Percentiles rank a stretch among this genome's conserved stretches.
These are phyloP conservation scores for Rhizoclosmatium globosum DNA, from an alignment of 192 early-diverging fungal species.

Conservation along the genomic window DNA sequence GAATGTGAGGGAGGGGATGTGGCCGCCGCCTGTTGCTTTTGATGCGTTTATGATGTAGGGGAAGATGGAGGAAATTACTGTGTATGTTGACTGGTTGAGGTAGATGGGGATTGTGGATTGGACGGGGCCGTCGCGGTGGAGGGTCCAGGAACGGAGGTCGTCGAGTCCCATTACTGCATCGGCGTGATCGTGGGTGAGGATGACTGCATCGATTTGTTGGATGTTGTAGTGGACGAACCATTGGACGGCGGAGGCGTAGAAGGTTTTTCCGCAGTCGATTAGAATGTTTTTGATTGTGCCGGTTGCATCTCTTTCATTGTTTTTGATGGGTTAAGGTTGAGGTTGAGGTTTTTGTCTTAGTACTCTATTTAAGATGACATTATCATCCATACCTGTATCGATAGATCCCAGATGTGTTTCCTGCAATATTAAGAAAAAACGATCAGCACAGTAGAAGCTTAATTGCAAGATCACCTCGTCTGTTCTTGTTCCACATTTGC, in stretches of 20 bases:
- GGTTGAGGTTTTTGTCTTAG: not conserved
- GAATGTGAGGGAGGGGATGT: conserved; percentile 80
- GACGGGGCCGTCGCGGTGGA: conserved; percentile 42
- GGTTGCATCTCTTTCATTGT: conserved; percentile 55
- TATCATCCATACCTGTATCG: conserved; percentile 52
- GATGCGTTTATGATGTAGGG: conserved; percentile 83
- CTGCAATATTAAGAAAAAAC: too few species aligned
- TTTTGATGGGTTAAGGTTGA: not conserved
- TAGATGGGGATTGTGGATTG: conserved; percentile 80
- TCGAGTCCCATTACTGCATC: conserved; percentile 89
- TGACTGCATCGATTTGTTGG: conserved; percentile 75
- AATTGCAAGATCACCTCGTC: conserved; percentile 49
- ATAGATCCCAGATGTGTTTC: conserved; percentile 80
- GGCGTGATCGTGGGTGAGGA: conserved; percentile 92
- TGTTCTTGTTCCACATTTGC: conserved; percentile 70
- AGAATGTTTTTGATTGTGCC: conserved; percentile 80
- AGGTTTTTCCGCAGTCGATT: conserved; percentile 95
- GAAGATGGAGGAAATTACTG: conserved; percentile 70
- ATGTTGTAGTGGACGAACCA: conserved; percentile 60
- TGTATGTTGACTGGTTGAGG: conserved; percentile 70
- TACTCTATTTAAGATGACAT: not conserved
- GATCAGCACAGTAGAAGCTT: too few species aligned
- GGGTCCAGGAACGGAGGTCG: conserved; percentile 82
- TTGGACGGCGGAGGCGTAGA: conserved; percentile 66
- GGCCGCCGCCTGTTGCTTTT: conserved; percentile 86